phyloP scores from a whole-genome alignment of 2,329 filamentous ascomycete species.

The Podosphaera xanthii region DNA sequence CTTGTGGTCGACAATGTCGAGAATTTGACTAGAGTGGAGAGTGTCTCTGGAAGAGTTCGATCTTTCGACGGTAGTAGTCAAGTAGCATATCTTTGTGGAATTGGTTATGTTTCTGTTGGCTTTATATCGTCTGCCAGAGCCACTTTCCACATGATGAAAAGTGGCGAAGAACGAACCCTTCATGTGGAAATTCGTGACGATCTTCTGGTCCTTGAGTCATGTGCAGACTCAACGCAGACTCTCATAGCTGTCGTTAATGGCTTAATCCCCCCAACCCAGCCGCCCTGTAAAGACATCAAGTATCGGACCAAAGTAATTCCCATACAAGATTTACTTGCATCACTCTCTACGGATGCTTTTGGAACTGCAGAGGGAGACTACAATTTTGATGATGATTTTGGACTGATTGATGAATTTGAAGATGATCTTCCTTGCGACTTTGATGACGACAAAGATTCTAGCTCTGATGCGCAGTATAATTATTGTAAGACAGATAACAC shows the following conservation, averaged over 20 bases:
- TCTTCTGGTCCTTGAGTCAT: conserved; percentile 76
- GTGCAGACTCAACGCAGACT: conserved; percentile 90
- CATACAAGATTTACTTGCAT: conserved; percentile 69
- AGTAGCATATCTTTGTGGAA: conserved; percentile 31
- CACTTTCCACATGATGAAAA: conserved; percentile 32
- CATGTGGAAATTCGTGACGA: conserved; percentile 70
- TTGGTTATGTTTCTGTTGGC: conserved; percentile 69
- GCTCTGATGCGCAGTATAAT: conserved; percentile 25
- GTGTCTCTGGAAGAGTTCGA: conserved; percentile 5
- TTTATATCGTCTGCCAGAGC: conserved; percentile 66
- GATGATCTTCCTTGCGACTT: conserved; percentile 19
- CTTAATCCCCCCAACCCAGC: conserved; percentile 55
- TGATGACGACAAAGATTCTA: conserved; percentile 19
- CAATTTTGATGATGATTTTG: conserved; percentile 41
- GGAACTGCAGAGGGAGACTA: conserved; percentile 35
- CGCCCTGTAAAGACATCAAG: conserved; percentile 55
- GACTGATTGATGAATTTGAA: conserved; percentile 23
- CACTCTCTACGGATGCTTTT: conserved; percentile 73
- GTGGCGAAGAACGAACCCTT: conserved; percentile 39
- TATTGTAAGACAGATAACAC: conserved; percentile 16
- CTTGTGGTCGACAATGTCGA: conserved; percentile 59
- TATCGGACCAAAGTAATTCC: conserved; percentile 75
- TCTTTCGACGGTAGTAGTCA: conserved; percentile 20
- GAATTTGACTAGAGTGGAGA: conserved; percentile 16
- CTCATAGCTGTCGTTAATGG: conserved; percentile 59